Conservation (phyloP, 176 grass and related monocot genomes). For the Bolboschoenus planiculmis region DNA sequence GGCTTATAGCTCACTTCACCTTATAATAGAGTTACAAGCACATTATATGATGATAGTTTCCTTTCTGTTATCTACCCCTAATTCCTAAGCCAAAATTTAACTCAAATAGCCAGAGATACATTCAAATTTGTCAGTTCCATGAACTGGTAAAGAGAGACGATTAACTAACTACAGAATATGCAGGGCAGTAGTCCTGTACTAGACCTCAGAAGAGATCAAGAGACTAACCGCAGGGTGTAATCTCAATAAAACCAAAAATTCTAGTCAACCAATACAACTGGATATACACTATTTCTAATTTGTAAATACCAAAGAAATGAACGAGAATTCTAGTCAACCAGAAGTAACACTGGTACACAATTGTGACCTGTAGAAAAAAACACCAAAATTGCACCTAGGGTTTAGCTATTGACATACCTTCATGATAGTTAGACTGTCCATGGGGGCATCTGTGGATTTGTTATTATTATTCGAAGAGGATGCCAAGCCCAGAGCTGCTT, state of each 20-base stretch:
- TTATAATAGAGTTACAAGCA: background rate
- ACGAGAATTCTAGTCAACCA: slow-evolving; percentile 14
- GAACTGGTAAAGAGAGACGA: background rate
- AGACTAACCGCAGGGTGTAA: background rate
- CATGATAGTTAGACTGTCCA: slow-evolving; percentile 86
- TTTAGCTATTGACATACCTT: slow-evolving; percentile 49
- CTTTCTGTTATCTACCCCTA: background rate
- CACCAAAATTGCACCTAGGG: background rate
- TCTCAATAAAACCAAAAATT: background rate
- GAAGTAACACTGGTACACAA: slow-evolving; percentile 6
- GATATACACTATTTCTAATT: background rate
- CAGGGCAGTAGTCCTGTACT: background rate
- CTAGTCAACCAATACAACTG: background rate
- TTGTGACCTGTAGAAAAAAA: slow-evolving; percentile 4
- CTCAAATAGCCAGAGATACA: background rate
- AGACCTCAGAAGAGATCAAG: background rate
- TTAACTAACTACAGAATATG: background rate
- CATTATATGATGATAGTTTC: background rate
- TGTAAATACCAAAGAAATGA: background rate
- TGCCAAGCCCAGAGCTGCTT: slow-evolving; percentile 48
- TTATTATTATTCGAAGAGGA: slow-evolving; percentile 24
- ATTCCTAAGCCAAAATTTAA: background rate
- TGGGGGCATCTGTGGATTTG: slow-evolving; percentile 60
- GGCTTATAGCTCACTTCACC: background rate
- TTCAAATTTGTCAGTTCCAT: background rate